These are phyloP conservation scores for Vicia villosa DNA, from an alignment of 306 rosid genomes.

Conservation along the genomic window DNA sequence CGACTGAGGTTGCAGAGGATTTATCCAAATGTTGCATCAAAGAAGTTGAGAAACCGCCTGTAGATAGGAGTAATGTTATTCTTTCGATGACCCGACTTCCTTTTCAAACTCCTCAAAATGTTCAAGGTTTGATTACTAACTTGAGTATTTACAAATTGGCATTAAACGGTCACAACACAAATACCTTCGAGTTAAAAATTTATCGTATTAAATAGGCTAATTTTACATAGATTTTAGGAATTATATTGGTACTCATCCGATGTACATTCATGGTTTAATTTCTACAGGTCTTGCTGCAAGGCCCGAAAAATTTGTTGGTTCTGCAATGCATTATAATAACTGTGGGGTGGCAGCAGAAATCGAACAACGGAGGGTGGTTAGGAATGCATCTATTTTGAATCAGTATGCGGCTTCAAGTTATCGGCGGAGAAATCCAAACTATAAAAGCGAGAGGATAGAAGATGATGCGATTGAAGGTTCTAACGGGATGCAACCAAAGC, in stretches of 20 bases:
- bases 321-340: conserved; percentile 78
- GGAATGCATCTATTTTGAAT: conserved; percentile 61
- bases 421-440: conserved; percentile 80
- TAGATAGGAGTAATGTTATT: conserved; percentile 62
- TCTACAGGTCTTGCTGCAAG: too few species aligned
- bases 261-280: too few species aligned
- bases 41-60: conserved; percentile 73
- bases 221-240: too few species aligned
- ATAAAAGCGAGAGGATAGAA: conserved; percentile 73
- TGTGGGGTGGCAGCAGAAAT: conserved; percentile 74
- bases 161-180: too few species aligned
- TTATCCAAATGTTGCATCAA: too few species aligned
- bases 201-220: too few species aligned
- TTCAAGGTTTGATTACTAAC: conserved; percentile 63
- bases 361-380: conserved; percentile 72
- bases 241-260: too few species aligned
- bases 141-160: neutral
- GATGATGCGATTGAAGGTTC: conserved; percentile 79
- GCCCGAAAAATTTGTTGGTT: conserved; percentile 88
- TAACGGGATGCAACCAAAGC: conserved; percentile 83
- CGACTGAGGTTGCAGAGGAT: conserved; percentile 71
- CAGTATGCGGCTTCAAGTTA: conserved; percentile 67
- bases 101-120: conserved; percentile 75
- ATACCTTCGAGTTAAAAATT: too few species aligned
- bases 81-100: conserved; percentile 68